Evolutionary conservation across 495 filamentous ascomycete genomes (phyloP), one percentile per base, ranked within the genome.

Genomic region (Penicillium paradoxum): DNA sequence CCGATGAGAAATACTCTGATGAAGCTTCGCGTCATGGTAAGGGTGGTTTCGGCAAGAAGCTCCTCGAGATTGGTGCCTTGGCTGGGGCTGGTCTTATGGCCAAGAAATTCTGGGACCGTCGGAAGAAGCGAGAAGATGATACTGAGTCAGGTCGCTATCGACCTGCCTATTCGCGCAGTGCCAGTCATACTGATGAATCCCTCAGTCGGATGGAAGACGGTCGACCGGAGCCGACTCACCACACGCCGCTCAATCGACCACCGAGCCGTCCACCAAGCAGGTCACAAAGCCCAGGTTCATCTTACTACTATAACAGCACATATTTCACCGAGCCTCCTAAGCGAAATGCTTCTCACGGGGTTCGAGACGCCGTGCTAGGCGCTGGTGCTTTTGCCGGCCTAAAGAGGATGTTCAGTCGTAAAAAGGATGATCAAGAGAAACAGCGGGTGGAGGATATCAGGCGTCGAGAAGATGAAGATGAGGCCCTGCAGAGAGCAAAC

Each of bases 1-100:
- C 76, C 41, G 79, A 82, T 46, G 84, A 87, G 51, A 88, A 88
- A 58, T 78, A 77, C 38, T 79, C 80, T 0, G 79, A 75, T 37
- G 74, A 76, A 39, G 57, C 50, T 19, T 63, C 74, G 40, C 63
- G 72, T 47, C 60, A 52, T 15, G 49, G 53, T 2, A 57, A 63
- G 33, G 78, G 80, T 10, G 81, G 83, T 11, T 80, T 85, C 69
- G 79, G 83, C 58, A 81, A 85, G 60, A 83, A 79, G 50, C 47
- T 93, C 0, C 59, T 91, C 8, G 83, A 81, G 49, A 78, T 83
- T 22, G 85, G 81, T 13, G 90, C 86, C 1, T 71, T 84, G 13
- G 66, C 84, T 10, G 90, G 86, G 21, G 86, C 79, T 34, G 81
- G 80, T 17, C 77, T 81, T 15, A 66, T 90, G 17, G 79, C 83